Evolutionary conservation across 192 early-diverging fungal genomes (phyloP).

Genomic region (Chytriomyces confervae): DNA sequence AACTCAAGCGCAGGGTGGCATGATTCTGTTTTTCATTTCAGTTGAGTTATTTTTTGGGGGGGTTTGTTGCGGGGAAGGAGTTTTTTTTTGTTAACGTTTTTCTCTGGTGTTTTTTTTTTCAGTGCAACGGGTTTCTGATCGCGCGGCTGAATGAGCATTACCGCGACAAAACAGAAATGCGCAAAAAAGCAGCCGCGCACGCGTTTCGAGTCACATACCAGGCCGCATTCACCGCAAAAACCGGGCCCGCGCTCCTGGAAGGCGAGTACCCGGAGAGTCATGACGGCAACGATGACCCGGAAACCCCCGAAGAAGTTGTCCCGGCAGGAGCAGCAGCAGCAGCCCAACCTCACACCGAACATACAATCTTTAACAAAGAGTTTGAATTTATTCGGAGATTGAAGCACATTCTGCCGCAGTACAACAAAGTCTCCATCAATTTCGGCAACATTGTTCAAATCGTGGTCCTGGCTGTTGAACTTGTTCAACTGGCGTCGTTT

Average conservation of each 20-base stretch:
- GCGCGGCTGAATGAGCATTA: slow-evolving; percentile 31
- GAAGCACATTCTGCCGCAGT: slow-evolving; percentile 45
- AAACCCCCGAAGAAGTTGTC: neutral
- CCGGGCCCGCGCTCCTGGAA: neutral
- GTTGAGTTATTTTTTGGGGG: neutral
- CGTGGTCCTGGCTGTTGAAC: slow-evolving; percentile 72
- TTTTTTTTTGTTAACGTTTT: neutral
- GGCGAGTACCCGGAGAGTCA: neutral
- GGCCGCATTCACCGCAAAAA: neutral
- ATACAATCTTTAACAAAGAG: slow-evolving; percentile 18
- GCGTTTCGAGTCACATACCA: slow-evolving; percentile 19
- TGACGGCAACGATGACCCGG: neutral
- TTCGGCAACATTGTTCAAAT: slow-evolving; percentile 75
- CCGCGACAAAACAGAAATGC: slow-evolving; percentile 29
- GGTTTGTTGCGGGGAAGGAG: neutral
- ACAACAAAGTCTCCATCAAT: slow-evolving; percentile 20
- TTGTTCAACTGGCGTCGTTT: slow-evolving; percentile 80
- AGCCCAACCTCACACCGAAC: neutral
- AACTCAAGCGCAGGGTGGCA: slow-evolving; percentile 35
- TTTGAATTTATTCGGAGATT: slow-evolving; percentile 36
- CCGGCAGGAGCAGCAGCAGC: neutral
- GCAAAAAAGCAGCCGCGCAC: slow-evolving; percentile 33
- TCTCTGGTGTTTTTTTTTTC: neutral
- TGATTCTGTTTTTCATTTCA: slow-evolving; percentile 39
- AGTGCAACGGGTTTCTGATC: slow-evolving; percentile 35